These are phyloP conservation scores for Chlorella variabilis DNA, from an alignment of 163 green algal genomes.

Conservation along the genomic window DNA sequence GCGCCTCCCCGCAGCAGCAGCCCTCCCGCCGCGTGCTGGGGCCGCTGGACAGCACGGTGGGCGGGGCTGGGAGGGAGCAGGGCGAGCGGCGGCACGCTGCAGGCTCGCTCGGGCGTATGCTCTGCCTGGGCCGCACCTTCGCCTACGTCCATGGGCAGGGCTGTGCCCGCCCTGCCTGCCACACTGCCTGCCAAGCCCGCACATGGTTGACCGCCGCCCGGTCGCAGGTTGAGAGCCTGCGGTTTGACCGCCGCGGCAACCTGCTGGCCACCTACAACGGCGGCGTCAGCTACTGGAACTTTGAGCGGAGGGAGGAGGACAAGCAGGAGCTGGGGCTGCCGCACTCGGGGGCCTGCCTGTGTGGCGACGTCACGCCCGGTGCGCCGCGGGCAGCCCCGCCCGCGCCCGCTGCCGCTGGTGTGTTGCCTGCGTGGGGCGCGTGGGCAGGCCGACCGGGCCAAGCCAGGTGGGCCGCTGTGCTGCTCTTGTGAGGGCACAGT, in stretches of 20 bases:
- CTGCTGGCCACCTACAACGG: slow-evolving; percentile 40
- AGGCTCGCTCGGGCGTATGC: too few relatives aligned
- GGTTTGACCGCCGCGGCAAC: slow-evolving; percentile 30
- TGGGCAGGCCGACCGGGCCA: too few relatives aligned
- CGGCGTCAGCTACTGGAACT: slow-evolving; percentile 37
- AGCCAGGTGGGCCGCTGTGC: too few relatives aligned
- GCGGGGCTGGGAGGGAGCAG: not conserved
- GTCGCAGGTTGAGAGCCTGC: slow-evolving; percentile 33
- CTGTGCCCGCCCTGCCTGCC: too few relatives aligned
- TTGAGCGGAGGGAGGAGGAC: slow-evolving; percentile 10
- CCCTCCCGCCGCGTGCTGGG: slow-evolving; percentile 1
- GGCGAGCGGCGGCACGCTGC: too few relatives aligned
- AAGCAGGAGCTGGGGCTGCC: slow-evolving; percentile 37
- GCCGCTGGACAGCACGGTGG: slow-evolving; percentile 23
- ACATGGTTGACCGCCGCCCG: too few relatives aligned
- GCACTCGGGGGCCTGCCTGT: slow-evolving; percentile 24
- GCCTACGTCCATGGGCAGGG: too few relatives aligned
- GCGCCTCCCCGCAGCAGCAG: not conserved
- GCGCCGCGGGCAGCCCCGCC: not conserved
- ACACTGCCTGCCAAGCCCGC: too few relatives aligned
- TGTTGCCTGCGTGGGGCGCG: too few relatives aligned
- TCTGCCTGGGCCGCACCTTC: too few relatives aligned
- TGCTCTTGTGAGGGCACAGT: too few relatives aligned
- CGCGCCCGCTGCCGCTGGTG: too few relatives aligned
- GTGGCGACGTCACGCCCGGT: slow-evolving; percentile 18